These are phyloP conservation scores for Heimioporus retisporus DNA, from an alignment of 1,284 basidiomycete genomes.

Conservation along the genomic window DNA sequence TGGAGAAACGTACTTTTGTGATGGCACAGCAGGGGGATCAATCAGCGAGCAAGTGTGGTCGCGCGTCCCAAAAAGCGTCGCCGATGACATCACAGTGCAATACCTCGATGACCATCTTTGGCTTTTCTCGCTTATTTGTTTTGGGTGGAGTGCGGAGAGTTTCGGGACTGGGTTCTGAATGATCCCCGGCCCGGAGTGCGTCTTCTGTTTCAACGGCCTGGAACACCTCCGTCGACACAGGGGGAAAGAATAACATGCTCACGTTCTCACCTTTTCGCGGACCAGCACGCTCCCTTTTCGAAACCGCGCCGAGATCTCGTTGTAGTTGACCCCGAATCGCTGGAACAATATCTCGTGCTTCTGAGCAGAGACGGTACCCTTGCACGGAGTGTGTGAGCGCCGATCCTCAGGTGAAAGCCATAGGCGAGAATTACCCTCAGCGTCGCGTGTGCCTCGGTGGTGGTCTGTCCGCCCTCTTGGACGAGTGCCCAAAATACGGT, in stretches of 20 bases:
- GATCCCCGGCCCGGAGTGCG: not conserved
- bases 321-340: slow-evolving; percentile 92
- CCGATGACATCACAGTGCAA: slow-evolving; percentile 89
- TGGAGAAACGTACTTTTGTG: no score
- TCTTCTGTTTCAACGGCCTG: slow-evolving; percentile 21
- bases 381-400: slow-evolving; percentile 43
- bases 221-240: not conserved
- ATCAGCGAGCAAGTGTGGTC: slow-evolving; percentile 57
- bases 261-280: slow-evolving; percentile 56
- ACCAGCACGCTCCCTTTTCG: slow-evolving; percentile 91
- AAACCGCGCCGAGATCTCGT: slow-evolving; percentile 77
- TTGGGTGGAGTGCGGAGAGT: slow-evolving; percentile 9
- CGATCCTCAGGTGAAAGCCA: not conserved
- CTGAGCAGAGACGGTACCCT: slow-evolving; percentile 87
- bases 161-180: not conserved
- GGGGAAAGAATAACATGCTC: not conserved
- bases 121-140: slow-evolving; percentile 48
- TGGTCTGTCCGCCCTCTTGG: slow-evolving; percentile 79
- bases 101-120: slow-evolving; percentile 58
- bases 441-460: slow-evolving; percentile 85
- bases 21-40: slow-evolving; percentile 21
- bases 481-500: slow-evolving; percentile 97
- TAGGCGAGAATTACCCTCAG: slow-evolving; percentile 56
- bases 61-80: slow-evolving; percentile 80
- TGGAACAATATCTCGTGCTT: slow-evolving; percentile 95